Base-by-base conservation (phyloP, 257 asterid species). In the Nicotiana tabacum region DNA sequence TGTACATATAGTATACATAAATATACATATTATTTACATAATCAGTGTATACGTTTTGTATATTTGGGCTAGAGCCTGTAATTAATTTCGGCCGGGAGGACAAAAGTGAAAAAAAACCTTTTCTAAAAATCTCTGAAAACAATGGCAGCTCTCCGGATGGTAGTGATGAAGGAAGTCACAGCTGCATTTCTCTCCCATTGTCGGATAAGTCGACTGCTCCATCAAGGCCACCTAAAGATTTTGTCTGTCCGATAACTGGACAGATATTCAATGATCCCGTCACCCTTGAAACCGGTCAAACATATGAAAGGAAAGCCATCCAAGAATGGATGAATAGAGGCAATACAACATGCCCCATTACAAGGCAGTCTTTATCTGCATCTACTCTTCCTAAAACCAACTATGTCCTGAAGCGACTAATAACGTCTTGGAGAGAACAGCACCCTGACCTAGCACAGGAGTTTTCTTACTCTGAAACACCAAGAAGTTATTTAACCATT, bases 321-420 rank as follows among this genome's bases (percentile, higher is more conserved):
- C 93, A 94, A 85, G 98, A 94, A 86, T 94, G 97, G 98, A 92
- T 92, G 90, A 86, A 89, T 15, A 85, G 98, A 90, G 98, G 97
- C 77, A 94, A 91, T 32, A 91, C 96, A 69, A 90, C 97, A 46
- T 94, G 98, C 61, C 98, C 98, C 16, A 92, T 94, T 80, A 91
- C 98, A 9, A 80, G 97, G 66, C 98, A 94, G 79, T 93, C 97
- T 77, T 90, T 94, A n/a, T 90, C 91, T 3, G 94, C 97, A 29
- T 70, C 88, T 82, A 89, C 88, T 79, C 88, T 94, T 5, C 98
- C 98, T 58, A 92, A 92, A 86, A 92, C 95, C 58, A 94, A 94
- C 69, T 94, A 94, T 86, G 98, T 94, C 58, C 93, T 94, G 9
- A 94, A 91, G 89, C 89, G 98, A 77, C 67, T 94, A 61, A 94